These are phyloP conservation scores for Phytophthora multivora DNA, from an alignment of 352 stramenopile genomes.

Conservation along the genomic window DNA sequence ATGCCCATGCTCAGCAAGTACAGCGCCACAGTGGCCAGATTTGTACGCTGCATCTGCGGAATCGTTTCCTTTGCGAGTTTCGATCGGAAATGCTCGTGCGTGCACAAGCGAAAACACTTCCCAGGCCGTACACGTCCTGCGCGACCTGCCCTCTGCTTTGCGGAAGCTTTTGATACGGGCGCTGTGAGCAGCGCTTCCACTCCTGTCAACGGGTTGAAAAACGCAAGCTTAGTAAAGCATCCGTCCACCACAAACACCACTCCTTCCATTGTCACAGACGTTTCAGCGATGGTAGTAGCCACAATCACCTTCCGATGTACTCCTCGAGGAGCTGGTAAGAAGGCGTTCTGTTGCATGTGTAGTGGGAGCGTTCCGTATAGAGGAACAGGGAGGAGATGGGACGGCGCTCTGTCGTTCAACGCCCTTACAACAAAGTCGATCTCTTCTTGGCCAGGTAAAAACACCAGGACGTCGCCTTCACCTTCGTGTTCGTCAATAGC, in stretches of 20 bases:
- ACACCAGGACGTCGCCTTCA: conserved; percentile 94
- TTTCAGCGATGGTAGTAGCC: conserved; percentile 94
- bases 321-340: conserved; percentile 71
- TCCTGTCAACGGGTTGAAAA: conserved; percentile 82
- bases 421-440: conserved; percentile 91
- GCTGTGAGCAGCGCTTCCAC: conserved; percentile 92
- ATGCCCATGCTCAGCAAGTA: conserved; percentile 88
- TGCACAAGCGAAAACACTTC: conserved; percentile 83
- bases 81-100: conserved; percentile 54
- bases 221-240: conserved; percentile 85
- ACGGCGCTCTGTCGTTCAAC: conserved; percentile 50
- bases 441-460: conserved; percentile 94
- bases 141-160: conserved; percentile 95
- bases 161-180: conserved; percentile 95
- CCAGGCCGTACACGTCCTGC: conserved; percentile 89
- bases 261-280: conserved; percentile 98
- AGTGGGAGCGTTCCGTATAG: conserved; percentile 94
- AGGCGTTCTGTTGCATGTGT: conserved; percentile 93
- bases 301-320: conserved; percentile 85
- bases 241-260: conserved; percentile 86
- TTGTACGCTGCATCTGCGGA: conserved; percentile 86
- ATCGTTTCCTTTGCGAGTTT: conserved; percentile 66
- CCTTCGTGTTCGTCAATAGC: conserved; percentile 72
- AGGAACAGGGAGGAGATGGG: conserved; percentile 63
- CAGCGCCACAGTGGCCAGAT: conserved; percentile 67